Conservation (phyloP, 495 filamentous ascomycete genomes). For the Penicillium argentinense region DNA sequence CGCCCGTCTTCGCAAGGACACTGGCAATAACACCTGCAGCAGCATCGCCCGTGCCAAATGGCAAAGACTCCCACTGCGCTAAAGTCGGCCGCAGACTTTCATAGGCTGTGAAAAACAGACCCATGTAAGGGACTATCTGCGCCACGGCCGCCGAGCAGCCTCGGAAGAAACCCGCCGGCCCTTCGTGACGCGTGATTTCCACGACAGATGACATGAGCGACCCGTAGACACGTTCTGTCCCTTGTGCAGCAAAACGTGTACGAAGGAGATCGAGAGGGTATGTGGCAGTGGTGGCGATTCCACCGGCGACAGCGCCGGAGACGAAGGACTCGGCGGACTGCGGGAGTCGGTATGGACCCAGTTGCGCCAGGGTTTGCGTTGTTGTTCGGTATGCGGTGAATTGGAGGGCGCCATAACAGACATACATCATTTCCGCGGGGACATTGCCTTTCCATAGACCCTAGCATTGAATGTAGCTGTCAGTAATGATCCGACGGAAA, state of each 20-base stretch:
- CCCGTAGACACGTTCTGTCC: constrained; percentile 75
- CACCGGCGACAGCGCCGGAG: constrained; percentile 77
- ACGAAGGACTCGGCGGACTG: constrained; percentile 71
- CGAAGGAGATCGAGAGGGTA: constrained; percentile 94
- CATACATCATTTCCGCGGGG: constrained; percentile 89
- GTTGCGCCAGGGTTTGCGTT: constrained; percentile 58
- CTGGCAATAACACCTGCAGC: constrained; percentile 76
- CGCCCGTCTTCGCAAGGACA: constrained; percentile 78
- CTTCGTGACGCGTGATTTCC: constrained; percentile 77
- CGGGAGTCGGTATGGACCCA: constrained; percentile 48
- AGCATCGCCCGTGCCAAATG: constrained; percentile 77
- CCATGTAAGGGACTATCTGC: constrained; percentile 96
- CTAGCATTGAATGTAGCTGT: constrained; percentile 23
- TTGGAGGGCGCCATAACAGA: constrained; percentile 83
- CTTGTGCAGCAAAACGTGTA: constrained; percentile 94
- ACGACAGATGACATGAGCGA: constrained; percentile 63
- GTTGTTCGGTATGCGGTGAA: constrained; percentile 84
- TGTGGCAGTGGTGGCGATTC: constrained; percentile 74
- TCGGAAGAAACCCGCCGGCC: constrained; percentile 76
- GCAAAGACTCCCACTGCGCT: constrained; percentile 51
- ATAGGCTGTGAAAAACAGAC: constrained; percentile 88
- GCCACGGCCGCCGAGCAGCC: constrained; percentile 75
- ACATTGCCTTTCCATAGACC: constrained; percentile 98
- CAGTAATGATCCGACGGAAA: too few relatives aligned
- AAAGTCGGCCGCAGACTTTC: constrained; percentile 63